Base-by-base conservation (phyloP, 2,329 filamentous ascomycete species). In the Whalleya microplaca region DNA sequence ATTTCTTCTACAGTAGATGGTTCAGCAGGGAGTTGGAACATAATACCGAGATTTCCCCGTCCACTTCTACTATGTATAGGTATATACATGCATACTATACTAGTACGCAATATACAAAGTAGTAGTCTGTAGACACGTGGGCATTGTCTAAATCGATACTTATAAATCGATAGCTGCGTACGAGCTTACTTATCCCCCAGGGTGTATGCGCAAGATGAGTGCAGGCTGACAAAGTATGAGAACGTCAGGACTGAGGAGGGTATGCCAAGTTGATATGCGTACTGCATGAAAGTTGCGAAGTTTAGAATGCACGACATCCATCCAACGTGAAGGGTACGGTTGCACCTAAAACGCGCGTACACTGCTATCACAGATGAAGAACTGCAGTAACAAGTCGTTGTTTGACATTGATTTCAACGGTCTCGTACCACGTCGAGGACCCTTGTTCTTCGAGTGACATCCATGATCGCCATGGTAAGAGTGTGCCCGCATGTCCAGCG, bases 31-130 rank as follows among this genome's bases (percentile, higher is more conserved):
- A 29, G 27, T 29, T 5, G 27, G 27, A 29, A 37, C 32, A 43
- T 18, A 41, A 63, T 55, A 41, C 60, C 60, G 60, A 63, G 55
- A 56, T 63, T 58, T 21, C 48, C 53, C 60, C 60, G 60, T 41
- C 48, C 29, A 46, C 29, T 51, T 5, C 32, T 55, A 32, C 41
- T 20, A 51, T 18, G 16, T 32, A 2, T n/a, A 42, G 12, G 21
- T 45, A 41, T 32, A 8, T 46, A 41, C 43, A 45, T 45, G 21
- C 20, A 41, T 32, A 40, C 23, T 10, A n/a, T 41, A 32, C 4
- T 12, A 37, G 14, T 12, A 16, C 14, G 32, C 5, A 37, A n/a
- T n/a, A n/a, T n/a, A n/a, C n/a, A n/a, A n/a, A n/a, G n/a, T n/a
- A n/a, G n/a, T n/a, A n/a, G n/a, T n/a, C n/a, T n/a, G 32, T 37